Percentiles rank a stretch among this genome's conserved stretches.
Evolutionary conservation across 1,284 basidiomycete species (phyloP).

Genomic region (Somion occarium): DNA sequence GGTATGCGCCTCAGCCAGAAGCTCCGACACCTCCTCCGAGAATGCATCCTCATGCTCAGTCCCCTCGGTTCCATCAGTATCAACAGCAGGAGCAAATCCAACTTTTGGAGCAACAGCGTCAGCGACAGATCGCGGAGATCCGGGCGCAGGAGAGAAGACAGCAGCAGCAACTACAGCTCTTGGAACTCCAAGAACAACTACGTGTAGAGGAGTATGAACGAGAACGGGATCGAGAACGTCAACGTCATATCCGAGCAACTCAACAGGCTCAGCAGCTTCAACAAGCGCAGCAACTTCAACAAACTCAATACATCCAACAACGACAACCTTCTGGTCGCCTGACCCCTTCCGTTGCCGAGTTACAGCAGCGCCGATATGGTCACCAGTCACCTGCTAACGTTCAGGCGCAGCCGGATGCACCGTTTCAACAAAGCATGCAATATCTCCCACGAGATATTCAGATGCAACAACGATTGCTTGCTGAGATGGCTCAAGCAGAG

Average conservation of each 20-base stretch:
- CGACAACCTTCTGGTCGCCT: constrained; percentile 10
- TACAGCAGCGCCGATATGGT: constrained; percentile 36
- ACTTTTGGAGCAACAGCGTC: constrained; percentile 33
- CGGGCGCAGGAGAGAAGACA: constrained; percentile 55
- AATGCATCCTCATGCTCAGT: constrained; percentile 66
- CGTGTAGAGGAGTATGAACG: constrained; percentile 57
- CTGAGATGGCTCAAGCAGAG: constrained; percentile 67
- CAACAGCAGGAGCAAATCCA: constrained; percentile 57
- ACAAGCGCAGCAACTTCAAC: constrained; percentile 8
- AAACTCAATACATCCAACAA: constrained; percentile 2
- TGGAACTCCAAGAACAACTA: constrained; percentile 34
- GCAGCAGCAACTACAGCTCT: constrained; percentile 35
- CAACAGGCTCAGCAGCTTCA: constrained; percentile 36
- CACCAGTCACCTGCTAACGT: constrained; percentile 45
- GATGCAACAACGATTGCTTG: constrained; percentile 65
- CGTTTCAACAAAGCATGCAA: constrained; percentile 42
- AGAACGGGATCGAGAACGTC: constrained; percentile 52
- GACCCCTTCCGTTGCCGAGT: constrained; percentile 17
- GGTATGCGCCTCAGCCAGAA: constrained; percentile 16
- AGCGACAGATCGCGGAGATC: constrained; percentile 54
- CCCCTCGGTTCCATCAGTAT: constrained; percentile 58
- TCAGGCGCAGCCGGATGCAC: constrained; percentile 24
- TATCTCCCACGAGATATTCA: constrained; percentile 59
- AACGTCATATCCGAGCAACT: constrained; percentile 45
- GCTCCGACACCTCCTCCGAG: constrained; percentile 53